Base-by-base conservation (phyloP, 2,329 filamentous ascomycete species). In the Sarocladiaceae sp. region DNA sequence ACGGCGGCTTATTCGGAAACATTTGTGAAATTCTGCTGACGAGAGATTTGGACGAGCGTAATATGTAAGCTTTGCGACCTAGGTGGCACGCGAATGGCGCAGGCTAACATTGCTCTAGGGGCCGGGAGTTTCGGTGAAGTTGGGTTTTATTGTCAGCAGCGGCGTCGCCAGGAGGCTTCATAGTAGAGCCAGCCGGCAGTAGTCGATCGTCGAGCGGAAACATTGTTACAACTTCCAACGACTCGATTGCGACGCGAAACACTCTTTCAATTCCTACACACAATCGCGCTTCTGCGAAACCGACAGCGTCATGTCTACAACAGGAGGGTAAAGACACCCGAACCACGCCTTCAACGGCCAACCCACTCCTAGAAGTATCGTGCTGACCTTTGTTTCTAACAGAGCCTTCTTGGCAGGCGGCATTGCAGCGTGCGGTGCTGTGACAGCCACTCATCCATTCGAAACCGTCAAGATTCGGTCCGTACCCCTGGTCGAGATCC, bases 401-500 rank as follows among this genome's bases (percentile, higher is more conserved):
- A 84, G 92, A 60, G 90, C 91, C 56, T 99, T 99, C 77, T 84
- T 97, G 64, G 93, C 94, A 53, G 94, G 94, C 67, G 94, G 94
- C 67, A 88, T 99, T 66, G 94, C 94, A 66, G 94, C 94, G 59
- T 97, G 93, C 73, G 94, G 94, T 66, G 94, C 94, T 58, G 94
- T 99, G 53, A 97, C 93, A 36, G 92, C 95, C 59, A 97, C 94
- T 49, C 94, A 99, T 72, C 92, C 92, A 53, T 97, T 97, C 74
- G 94, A 99, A 74, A 97, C 93, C 12, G 91, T 99, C 68, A 99
- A 99, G 82, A 97, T 97, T 67, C 88, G 92, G 87, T 92, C 77
- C 66, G 78, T 60, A 66, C 20, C 39, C n/a, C 22, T 28, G 40
- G 26, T n/a, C 22, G 4, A n/a, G 15, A 4, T 4, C 25, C 33